phyloP scores from a whole-genome alignment of 306 rosid genomes.

The Macrotyloma uniflorum region DNA sequence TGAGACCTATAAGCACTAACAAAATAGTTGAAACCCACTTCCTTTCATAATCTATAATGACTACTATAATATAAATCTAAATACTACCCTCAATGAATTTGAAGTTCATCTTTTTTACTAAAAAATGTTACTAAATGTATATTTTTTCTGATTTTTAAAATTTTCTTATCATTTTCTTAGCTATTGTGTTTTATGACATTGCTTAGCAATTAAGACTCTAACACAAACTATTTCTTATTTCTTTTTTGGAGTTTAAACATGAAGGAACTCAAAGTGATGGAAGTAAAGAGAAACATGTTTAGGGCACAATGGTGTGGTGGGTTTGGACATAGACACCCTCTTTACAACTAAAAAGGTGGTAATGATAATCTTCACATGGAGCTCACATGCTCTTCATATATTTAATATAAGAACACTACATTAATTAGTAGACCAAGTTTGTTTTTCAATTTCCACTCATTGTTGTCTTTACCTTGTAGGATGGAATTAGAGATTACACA shows the following conservation, averaged over 20 bases:
- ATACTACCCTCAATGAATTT: neutral
- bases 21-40: slow-evolving; percentile 43
- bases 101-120: neutral
- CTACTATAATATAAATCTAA: neutral
- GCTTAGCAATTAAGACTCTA: neutral
- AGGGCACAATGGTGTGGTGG: slow-evolving; percentile 26
- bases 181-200: neutral
- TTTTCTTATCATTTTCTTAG: neutral
- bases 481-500: neutral
- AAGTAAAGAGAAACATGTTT: slow-evolving; percentile 39
- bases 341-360: slow-evolving; percentile 35
- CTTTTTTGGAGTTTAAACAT: neutral
- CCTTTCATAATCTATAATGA: slow-evolving; percentile 3
- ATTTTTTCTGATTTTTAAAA: neutral
- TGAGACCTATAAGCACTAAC: slow-evolving; percentile 40
- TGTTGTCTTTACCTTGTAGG: neutral
- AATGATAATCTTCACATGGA: slow-evolving; percentile 46
- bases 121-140: too few species aligned
- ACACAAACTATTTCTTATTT: neutral
- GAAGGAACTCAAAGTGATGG: neutral
- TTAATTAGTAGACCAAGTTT: neutral
- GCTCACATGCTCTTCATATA: slow-evolving; percentile 42
- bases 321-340: slow-evolving; percentile 43
- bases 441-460: neutral
- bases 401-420: slow-evolving; percentile 19